phyloP scores from a whole-genome alignment of 1,139 yeast genomes.

The Candida tropicalis region DNA sequence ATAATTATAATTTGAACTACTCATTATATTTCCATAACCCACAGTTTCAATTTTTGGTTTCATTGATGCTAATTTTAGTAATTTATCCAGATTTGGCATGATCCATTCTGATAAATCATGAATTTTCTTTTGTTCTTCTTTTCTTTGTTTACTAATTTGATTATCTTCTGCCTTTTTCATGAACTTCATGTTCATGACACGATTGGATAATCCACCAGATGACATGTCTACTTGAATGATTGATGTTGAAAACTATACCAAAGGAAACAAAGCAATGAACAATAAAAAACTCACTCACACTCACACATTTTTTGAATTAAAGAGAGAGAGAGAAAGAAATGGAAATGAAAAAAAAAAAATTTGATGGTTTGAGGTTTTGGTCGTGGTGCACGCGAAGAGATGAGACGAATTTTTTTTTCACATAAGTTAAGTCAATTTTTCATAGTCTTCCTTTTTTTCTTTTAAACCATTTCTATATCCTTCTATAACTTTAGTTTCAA shows the following conservation, averaged over 20 bases:
- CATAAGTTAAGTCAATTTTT: too few species aligned
- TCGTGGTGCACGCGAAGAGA: conserved; percentile 2
- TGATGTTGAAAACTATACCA: too few species aligned
- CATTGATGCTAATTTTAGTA: conserved; percentile 19
- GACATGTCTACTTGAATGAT: conserved; percentile 4
- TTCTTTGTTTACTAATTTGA: conserved; percentile 25
- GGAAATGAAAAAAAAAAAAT: not conserved
- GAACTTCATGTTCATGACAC: conserved; percentile 75
- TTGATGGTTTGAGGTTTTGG: not conserved
- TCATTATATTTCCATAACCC: conserved; percentile 51
- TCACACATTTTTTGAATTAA: too few species aligned
- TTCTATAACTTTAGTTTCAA: too few species aligned
- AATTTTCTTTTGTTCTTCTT: conserved; percentile 39
- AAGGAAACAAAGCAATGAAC: too few species aligned
- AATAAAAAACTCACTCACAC: too few species aligned
- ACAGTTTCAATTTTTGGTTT: conserved; percentile 16
- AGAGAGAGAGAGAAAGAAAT: not conserved
- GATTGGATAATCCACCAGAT: conserved; percentile 51
- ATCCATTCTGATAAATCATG: conserved; percentile 68
- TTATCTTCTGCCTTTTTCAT: conserved; percentile 38
- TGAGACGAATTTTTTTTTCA: conserved; percentile 7
- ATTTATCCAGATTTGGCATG: conserved; percentile 35
- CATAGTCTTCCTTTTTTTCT: not conserved
- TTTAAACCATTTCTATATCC: not conserved
- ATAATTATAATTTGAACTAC: conserved; percentile 16